Conservation (phyloP, 2,329 filamentous ascomycete species). For the Monilinia vaccinii-corymbosi region DNA sequence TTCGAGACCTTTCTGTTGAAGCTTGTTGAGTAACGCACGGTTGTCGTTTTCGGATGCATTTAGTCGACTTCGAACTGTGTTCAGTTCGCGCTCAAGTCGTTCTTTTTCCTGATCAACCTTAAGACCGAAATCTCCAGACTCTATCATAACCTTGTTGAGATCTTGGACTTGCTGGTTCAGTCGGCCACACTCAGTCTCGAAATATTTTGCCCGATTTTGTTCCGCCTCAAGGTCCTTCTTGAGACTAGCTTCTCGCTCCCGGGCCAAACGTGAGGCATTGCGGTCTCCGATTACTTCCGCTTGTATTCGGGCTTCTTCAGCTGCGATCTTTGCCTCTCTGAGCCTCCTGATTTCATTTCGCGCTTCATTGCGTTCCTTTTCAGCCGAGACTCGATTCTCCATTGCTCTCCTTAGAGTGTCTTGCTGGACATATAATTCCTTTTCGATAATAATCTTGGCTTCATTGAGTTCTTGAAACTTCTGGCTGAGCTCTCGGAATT, state of each 20-base stretch:
- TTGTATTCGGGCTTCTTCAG: slow-evolving; percentile 77
- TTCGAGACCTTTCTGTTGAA: slow-evolving; percentile 94
- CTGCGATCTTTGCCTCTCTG: slow-evolving; percentile 71
- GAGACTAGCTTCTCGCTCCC: slow-evolving; percentile 70
- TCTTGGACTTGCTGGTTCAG: slow-evolving; percentile 75
- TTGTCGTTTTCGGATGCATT: slow-evolving; percentile 95
- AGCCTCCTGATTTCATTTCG: slow-evolving; percentile 76
- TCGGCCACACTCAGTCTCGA: slow-evolving; percentile 69
- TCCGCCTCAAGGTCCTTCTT: slow-evolving; percentile 74
- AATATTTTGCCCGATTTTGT: slow-evolving; percentile 64
- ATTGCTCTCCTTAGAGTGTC: slow-evolving; percentile 80
- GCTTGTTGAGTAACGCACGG: slow-evolving; percentile 85
- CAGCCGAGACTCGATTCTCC: slow-evolving; percentile 69
- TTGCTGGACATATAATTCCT: slow-evolving; percentile 93
- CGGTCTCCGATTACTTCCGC: slow-evolving; percentile 75
- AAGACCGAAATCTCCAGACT: slow-evolving; percentile 80
- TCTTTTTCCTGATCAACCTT: slow-evolving; percentile 93
- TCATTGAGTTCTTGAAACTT: slow-evolving; percentile 85
- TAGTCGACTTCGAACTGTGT: slow-evolving; percentile 82
- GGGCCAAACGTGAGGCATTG: slow-evolving; percentile 65
- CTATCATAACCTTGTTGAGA: slow-evolving; percentile 76
- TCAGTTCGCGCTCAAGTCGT: slow-evolving; percentile 80
- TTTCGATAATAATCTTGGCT: slow-evolving; percentile 94
- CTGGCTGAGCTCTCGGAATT: slow-evolving; percentile 69
- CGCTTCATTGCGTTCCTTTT: slow-evolving; percentile 82